phyloP scores from a whole-genome alignment of 2,329 filamentous ascomycete genomes.

The Chaetomiaceae sp. region DNA sequence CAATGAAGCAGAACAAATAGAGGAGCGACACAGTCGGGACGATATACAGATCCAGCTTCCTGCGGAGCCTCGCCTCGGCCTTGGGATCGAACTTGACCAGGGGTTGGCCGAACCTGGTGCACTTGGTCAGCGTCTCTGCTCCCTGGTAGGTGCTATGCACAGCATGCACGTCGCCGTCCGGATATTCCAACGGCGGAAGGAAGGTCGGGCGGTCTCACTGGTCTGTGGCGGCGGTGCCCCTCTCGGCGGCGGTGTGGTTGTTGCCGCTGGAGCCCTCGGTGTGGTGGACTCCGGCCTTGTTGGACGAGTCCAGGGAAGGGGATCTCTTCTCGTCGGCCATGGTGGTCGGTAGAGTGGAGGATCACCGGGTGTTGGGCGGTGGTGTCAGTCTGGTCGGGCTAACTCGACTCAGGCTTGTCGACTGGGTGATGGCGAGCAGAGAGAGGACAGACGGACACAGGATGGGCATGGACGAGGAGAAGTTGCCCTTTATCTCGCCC shows the following conservation, averaged over 20 bases:
- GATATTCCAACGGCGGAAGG: too few relatives aligned
- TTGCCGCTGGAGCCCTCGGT: slow-evolving; percentile 18
- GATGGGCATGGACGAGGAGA: neutral
- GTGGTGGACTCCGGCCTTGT: slow-evolving; percentile 9
- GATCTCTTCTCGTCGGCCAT: slow-evolving; percentile 20
- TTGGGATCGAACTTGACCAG: slow-evolving; percentile 50
- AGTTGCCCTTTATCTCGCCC: neutral
- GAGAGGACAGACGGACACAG: neutral
- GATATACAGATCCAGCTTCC: slow-evolving; percentile 59
- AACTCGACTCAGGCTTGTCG: neutral
- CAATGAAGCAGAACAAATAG: slow-evolving; percentile 67
- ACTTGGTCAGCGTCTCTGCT: slow-evolving; percentile 1
- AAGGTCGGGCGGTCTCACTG: slow-evolving; percentile 30
- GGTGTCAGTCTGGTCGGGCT: neutral
- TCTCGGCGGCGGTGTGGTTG: slow-evolving; percentile 31
- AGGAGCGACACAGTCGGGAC: slow-evolving; percentile 59
- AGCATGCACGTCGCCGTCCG: neutral
- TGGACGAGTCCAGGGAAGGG: slow-evolving; percentile 12
- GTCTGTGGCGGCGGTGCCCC: slow-evolving; percentile 44
- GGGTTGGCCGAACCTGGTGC: slow-evolving; percentile 42
- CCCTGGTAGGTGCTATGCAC: too few relatives aligned
- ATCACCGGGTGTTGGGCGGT: neutral
- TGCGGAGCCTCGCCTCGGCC: slow-evolving; percentile 51
- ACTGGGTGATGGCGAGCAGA: neutral
- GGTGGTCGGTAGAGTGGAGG: neutral